Percentiles rank a stretch among this genome's conserved stretches.
Conservation (phyloP, 345 rosid genomes). For the Theobroma cacao region DNA sequence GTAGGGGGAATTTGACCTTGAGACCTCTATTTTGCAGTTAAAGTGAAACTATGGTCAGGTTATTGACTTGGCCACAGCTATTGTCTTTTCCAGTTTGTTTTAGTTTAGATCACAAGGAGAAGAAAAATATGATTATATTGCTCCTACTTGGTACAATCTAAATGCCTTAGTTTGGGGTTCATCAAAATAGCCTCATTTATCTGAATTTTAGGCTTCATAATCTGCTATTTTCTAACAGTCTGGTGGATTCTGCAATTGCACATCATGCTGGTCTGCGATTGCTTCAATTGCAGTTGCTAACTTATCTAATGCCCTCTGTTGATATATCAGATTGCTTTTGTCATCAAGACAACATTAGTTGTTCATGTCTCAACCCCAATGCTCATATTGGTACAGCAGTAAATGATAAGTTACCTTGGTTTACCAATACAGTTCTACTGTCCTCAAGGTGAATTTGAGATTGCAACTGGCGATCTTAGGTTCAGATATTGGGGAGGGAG, state of each 20-base stretch:
- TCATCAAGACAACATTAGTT: not conserved
- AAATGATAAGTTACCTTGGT: not conserved
- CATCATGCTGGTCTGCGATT: no score
- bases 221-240: not conserved
- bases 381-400: not conserved
- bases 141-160: not conserved
- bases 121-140: not conserved
- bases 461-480: not conserved
- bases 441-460: not conserved
- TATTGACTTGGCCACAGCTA: not conserved
- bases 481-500: not conserved
- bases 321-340: not conserved
- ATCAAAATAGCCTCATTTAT: not conserved
- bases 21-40: not conserved
- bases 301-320: not conserved
- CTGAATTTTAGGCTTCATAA: not conserved
- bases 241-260: not conserved
- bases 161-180: not conserved
- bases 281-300: conserved; percentile 2
- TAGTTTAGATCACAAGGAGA: not conserved
- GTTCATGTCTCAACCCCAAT: not conserved
- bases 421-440: not conserved
- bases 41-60: not conserved
- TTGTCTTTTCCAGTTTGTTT: not conserved
- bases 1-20: not conserved